These are phyloP conservation scores for Tillandsia fasciculata DNA, from an alignment of 176 grass and related monocot genomes.

Conservation along the genomic window DNA sequence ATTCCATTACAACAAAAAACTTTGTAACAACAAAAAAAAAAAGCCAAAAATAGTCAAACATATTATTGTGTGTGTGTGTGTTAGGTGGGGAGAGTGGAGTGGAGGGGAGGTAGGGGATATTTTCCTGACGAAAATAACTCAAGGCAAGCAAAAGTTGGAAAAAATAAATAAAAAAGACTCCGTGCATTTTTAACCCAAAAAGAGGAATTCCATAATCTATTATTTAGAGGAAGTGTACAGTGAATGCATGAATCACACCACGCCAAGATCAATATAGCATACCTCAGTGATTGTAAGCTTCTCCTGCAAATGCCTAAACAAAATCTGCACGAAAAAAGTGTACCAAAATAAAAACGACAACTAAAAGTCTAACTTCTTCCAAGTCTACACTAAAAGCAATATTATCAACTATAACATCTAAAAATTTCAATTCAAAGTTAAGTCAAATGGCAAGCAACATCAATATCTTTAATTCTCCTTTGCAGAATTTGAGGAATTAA, in stretches of 20 bases:
- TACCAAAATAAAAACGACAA: not conserved
- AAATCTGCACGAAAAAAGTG: conserved; percentile 39
- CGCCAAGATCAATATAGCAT: conserved; percentile 7
- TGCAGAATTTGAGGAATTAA: not conserved
- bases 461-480: not conserved
- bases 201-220: no score
- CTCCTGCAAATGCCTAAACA: conserved; percentile 85
- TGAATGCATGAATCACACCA: not conserved
- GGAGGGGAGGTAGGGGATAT: no score
- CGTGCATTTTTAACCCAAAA: no score
- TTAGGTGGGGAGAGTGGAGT: no score
- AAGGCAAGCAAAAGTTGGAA: no score
- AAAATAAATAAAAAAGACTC: no score
- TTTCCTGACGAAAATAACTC: no score
- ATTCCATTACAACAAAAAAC: no score
- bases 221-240: no score
- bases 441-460: conserved; percentile 12
- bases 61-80: no score
- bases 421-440: conserved; percentile 2
- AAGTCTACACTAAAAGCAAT: conserved; percentile 21
- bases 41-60: not conserved
- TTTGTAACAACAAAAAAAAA: not conserved
- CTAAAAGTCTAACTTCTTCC: not conserved
- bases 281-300: conserved; percentile 72
- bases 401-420: conserved; percentile 12